Base-by-base conservation (phyloP, 78 protist genomes). In the Dictyostelium brefeldianum region DNA sequence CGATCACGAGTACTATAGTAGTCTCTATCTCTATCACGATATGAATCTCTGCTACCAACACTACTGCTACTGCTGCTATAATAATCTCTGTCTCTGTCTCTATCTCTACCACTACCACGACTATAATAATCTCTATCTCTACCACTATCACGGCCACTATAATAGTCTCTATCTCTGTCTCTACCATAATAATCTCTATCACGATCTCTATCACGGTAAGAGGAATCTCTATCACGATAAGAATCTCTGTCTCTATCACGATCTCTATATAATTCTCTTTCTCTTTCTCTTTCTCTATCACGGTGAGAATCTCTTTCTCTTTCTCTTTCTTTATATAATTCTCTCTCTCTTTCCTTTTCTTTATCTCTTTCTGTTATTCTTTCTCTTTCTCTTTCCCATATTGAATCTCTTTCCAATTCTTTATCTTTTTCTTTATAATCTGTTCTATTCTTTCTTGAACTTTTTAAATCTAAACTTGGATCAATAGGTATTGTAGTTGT, bases 381-480 rank as follows among this genome's bases (percentile, higher is more conserved):
- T n/a, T 79, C 81, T 80, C 80, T 74, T 2, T 81, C 69, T 27
- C 80, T 22, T 14, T 85, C 80, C 53, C 83, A 77, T 4, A 20
- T 79, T 80, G 80, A 48, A 11, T 36, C 48, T 51, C 80, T 80
- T 0, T 71, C 94, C 18, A 78, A 65, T 47, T 81, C 80, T 36
- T 41, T 50, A 18, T 65, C 79, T 53, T 31, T 89, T 17, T 71
- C 77, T 62, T 51, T 91, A 0, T 70, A 12, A 5, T 50, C 80
- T 14, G 14, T 50, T 70, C 73, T 69, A 50, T 73, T 22, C 25
- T 43, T 62, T 50, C 81, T 70, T 31, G 77, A 56, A 12, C 81
- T 51, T 41, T 80, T 79, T 65, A 89, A 59, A 89, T 89, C 89
- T 64, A 78, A 78, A 78, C 83, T 80, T 17, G 74, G 51, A 50